Percentiles rank a stretch among this genome's conserved stretches.
Conservation (phyloP, 208 protist genomes). For the Eutreptiella sp. region DNA sequence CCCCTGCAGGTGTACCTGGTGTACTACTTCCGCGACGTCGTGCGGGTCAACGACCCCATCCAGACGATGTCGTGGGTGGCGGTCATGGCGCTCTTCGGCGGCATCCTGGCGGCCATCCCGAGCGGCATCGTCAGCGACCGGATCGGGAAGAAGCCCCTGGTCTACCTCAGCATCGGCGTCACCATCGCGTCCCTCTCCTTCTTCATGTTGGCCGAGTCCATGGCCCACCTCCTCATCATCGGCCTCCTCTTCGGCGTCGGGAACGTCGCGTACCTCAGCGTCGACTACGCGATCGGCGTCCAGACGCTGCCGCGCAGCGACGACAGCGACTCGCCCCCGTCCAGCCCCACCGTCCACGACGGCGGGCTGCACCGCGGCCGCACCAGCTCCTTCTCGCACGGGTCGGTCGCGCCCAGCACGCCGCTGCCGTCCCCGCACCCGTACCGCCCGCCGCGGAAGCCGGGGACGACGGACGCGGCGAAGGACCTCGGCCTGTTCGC, state of each 20-base stretch:
- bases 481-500: conserved; percentile 41
- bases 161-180: conserved; percentile 28
- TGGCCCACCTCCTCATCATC: conserved; percentile 25
- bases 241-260: conserved; percentile 36
- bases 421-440: too few species aligned
- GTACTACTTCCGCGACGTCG: conserved; percentile 37
- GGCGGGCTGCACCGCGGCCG: too few species aligned
- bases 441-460: too few species aligned
- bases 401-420: too few species aligned
- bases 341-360: too few species aligned
- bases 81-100: conserved; percentile 29
- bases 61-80: conserved; percentile 29
- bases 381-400: too few species aligned
- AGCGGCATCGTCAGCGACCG: conserved; percentile 35
- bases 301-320: conserved; percentile 30
- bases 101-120: conserved; percentile 30
- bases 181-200: conserved; percentile 24
- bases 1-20: conserved; percentile 37
- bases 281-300: conserved; percentile 40
- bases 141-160: conserved; percentile 36
- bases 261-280: conserved; percentile 37
- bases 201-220: conserved; percentile 21
- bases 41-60: conserved; percentile 9
- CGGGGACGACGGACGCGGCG: conserved; percentile 40
- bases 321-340: too few species aligned